These are phyloP conservation scores for Neurospora sp. DNA, from an alignment of 2,329 filamentous ascomycete genomes.

Conservation along the genomic window DNA sequence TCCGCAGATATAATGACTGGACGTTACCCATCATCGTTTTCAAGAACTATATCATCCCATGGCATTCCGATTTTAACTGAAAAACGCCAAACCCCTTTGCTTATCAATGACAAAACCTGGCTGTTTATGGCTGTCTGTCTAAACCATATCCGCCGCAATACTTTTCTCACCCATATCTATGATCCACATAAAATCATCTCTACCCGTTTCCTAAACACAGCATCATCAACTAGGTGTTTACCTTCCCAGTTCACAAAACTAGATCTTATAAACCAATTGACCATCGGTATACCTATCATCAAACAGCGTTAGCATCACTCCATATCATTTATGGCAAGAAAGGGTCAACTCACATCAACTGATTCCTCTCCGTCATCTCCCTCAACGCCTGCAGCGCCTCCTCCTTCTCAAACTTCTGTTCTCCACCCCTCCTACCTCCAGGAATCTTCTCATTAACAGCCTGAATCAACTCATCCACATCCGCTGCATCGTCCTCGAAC, in stretches of 20 bases:
- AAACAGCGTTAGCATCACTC: conserved; percentile 3
- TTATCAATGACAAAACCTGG: background rate
- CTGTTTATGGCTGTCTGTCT: background rate
- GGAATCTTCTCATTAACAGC: conserved; percentile 69
- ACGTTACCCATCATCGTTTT: background rate
- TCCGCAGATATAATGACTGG: background rate
- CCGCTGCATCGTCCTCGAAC: conserved; percentile 80
- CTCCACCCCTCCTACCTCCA: conserved; percentile 34
- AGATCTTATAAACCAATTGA: conserved; percentile 62
- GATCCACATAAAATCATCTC: conserved; percentile 1
- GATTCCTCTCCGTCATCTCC: conserved; percentile 72
- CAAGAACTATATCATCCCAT: background rate
- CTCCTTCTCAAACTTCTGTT: conserved; percentile 45
- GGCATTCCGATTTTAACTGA: background rate
- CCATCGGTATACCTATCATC: conserved; percentile 45
- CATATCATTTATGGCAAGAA: too few relatives aligned
- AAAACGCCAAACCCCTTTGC: background rate
- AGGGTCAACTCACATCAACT: conserved; percentile 69
- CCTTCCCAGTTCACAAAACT: background rate
- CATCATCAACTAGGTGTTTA: background rate
- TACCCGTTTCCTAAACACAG: background rate
- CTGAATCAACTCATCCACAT: conserved; percentile 61
- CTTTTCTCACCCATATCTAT: conserved; percentile 1
- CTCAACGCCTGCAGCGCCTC: conserved; percentile 72
- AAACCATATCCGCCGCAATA: background rate